Percentiles rank a stretch among this genome's conserved stretches.
Evolutionary conservation across 2,329 filamentous ascomycete species (phyloP).

Genomic region (Aureobasidium sp.): DNA sequence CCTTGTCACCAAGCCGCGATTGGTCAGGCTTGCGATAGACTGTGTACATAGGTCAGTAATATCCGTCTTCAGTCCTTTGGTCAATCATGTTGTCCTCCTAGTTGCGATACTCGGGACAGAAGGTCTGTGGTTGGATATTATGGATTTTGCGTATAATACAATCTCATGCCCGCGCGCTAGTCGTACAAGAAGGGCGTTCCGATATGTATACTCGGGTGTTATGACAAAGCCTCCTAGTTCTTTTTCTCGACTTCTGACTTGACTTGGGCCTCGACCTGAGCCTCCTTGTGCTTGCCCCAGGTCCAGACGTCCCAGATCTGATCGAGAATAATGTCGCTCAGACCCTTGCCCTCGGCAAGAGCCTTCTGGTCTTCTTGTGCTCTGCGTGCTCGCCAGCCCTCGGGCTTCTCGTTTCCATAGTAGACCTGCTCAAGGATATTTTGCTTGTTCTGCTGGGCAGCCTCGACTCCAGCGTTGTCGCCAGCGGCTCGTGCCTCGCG

Average conservation of each 20-base stretch:
- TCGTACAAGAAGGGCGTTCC: neutral
- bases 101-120: neutral
- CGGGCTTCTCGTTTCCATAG: constrained; percentile 34
- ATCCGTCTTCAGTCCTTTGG: neutral
- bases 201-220: neutral
- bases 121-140: neutral
- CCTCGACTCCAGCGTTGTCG: constrained; percentile 25
- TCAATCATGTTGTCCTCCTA: neutral
- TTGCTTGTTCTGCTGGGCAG: constrained; percentile 17
- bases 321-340: constrained; percentile 33
- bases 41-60: neutral
- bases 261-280: constrained; percentile 16
- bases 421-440: constrained; percentile 30
- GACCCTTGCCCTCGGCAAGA: constrained; percentile 32
- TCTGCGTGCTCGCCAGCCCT: constrained; percentile 38
- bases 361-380: constrained; percentile 40
- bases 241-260: constrained; percentile 10
- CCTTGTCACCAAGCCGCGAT: neutral
- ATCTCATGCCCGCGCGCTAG: neutral
- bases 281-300: constrained; percentile 21
- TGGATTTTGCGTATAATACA: neutral
- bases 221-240: neutral
- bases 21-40: neutral
- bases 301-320: constrained; percentile 27
- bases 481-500: constrained; percentile 32